A percentile compares a stretch with the other conserved stretches of the same genome.
These are phyloP conservation scores for Serendipita indica DNA, from an alignment of 768 basidiomycete genomes.

Conservation along the genomic window DNA sequence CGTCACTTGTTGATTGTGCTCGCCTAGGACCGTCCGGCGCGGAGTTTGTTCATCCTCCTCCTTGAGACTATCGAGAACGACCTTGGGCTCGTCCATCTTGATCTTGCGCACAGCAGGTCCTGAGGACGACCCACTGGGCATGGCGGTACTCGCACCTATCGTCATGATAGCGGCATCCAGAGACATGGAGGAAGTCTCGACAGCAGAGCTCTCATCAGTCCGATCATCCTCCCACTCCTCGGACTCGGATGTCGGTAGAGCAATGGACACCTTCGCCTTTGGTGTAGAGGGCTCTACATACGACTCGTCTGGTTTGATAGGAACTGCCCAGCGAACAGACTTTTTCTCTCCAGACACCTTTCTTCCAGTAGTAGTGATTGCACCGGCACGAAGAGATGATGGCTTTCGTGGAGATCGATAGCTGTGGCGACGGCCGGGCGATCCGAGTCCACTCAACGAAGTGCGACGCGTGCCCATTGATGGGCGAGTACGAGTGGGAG, in stretches of 20 bases:
- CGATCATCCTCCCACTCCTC: conserved; percentile 87
- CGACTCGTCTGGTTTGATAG: conserved; percentile 60
- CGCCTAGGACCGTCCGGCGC: conserved; percentile 5
- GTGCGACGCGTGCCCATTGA: conserved; percentile 15
- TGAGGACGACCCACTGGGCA: background rate
- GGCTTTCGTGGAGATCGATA: conserved; percentile 51
- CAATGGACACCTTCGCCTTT: conserved; percentile 17
- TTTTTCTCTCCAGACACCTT: conserved; percentile 43
- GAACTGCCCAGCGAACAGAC: conserved; percentile 80
- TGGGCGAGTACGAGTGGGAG: conserved; percentile 35
- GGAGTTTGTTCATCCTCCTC: conserved; percentile 1
- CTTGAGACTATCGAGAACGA: background rate
- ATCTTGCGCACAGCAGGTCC: background rate
- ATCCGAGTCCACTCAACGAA: conserved; percentile 17
- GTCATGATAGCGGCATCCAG: conserved; percentile 22
- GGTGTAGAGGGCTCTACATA: conserved; percentile 17
- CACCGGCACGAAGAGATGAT: conserved; percentile 39
- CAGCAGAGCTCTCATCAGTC: conserved; percentile 58
- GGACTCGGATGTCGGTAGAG: conserved; percentile 23
- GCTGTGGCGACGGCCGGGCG: conserved; percentile 35
- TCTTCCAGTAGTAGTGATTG: conserved; percentile 19
- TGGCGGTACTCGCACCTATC: conserved; percentile 2
- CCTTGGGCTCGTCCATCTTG: conserved; percentile 3
- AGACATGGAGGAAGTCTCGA: conserved; percentile 21
- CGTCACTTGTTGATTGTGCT: conserved; percentile 20